phyloP scores from a whole-genome alignment of 2,329 filamentous ascomycete species.

The Myriosclerotinia duriaeana region DNA sequence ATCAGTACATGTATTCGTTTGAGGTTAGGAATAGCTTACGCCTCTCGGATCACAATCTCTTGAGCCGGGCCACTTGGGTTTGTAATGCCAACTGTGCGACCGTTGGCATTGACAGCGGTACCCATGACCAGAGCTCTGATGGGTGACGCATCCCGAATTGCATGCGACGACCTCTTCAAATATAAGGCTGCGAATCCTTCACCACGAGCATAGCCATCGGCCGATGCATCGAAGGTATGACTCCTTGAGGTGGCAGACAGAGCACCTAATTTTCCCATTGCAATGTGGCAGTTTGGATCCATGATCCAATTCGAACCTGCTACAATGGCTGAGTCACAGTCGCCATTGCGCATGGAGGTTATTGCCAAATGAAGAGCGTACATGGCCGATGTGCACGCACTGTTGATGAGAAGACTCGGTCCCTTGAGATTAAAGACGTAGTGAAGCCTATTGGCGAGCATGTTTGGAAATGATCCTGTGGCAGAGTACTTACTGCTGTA shows the following conservation, averaged over 20 bases:
- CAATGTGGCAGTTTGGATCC: conserved; percentile 8
- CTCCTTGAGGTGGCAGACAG: conserved; percentile 48
- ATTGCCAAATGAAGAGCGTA: conserved; percentile 47
- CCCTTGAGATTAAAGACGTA: conserved; percentile 39
- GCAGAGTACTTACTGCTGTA: conserved; percentile 37
- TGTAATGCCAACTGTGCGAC: conserved; percentile 56
- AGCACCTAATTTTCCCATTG: conserved; percentile 20
- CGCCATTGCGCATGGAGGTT: conserved; percentile 42
- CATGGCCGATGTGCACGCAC: conserved; percentile 56
- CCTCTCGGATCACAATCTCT: background rate
- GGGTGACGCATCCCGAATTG: conserved; percentile 42
- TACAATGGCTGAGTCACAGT: background rate
- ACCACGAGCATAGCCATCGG: conserved; percentile 62
- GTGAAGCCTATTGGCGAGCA: conserved; percentile 38
- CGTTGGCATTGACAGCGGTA: conserved; percentile 57
- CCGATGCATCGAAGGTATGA: conserved; percentile 57
- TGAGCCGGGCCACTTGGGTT: conserved; percentile 46
- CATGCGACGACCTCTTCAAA: conserved; percentile 57
- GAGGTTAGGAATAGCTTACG: no score
- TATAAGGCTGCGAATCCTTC: conserved; percentile 60
- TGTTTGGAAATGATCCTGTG: conserved; percentile 24
- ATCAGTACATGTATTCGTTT: background rate
- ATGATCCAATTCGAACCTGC: background rate
- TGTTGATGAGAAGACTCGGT: conserved; percentile 36
- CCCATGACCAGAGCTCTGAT: conserved; percentile 49